Percentiles rank a stretch among this genome's conserved stretches.
phyloP scores from a whole-genome alignment of 2,329 filamentous ascomycete genomes.

The Cladosporium sp. region DNA sequence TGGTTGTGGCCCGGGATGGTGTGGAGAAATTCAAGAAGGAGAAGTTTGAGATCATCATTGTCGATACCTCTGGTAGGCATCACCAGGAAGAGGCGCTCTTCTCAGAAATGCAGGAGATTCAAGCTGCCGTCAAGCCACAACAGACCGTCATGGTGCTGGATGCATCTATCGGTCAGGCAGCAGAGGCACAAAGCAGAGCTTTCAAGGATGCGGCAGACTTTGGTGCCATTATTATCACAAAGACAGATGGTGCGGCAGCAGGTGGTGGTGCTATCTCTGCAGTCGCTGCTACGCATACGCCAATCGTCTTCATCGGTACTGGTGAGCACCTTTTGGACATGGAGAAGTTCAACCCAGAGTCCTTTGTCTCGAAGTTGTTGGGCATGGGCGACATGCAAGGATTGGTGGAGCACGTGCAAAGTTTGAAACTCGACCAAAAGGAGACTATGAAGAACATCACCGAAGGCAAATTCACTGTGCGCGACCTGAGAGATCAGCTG shows the following conservation, averaged over 20 bases:
- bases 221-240: slow-evolving; percentile 97
- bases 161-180: slow-evolving; percentile 92
- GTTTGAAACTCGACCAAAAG: slow-evolving; percentile 92
- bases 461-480: slow-evolving; percentile 92
- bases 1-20: slow-evolving; percentile 88
- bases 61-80: slow-evolving; percentile 94
- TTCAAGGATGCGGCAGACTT: slow-evolving; percentile 98
- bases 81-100: slow-evolving; percentile 93
- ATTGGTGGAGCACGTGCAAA: slow-evolving; percentile 93
- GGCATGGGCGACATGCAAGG: slow-evolving; percentile 98
- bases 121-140: slow-evolving; percentile 83
- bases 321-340: slow-evolving; percentile 96
- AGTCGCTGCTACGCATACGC: slow-evolving; percentile 92
- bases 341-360: slow-evolving; percentile 86
- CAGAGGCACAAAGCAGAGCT: slow-evolving; percentile 88
- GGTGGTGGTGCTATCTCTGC: slow-evolving; percentile 97
- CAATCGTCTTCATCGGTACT: slow-evolving; percentile 96
- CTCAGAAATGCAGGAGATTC: slow-evolving; percentile 97
- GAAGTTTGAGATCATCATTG: slow-evolving; percentile 96
- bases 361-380: slow-evolving; percentile 89
- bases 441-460: slow-evolving; percentile 99
- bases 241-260: slow-evolving; percentile 93
- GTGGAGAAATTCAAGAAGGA: slow-evolving; percentile 99
- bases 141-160: slow-evolving; percentile 99
- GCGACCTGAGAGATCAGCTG: slow-evolving; percentile 91